Evolutionary conservation across 106 monocot genomes (phyloP).

Genomic region (Xerophyta viscosa): DNA sequence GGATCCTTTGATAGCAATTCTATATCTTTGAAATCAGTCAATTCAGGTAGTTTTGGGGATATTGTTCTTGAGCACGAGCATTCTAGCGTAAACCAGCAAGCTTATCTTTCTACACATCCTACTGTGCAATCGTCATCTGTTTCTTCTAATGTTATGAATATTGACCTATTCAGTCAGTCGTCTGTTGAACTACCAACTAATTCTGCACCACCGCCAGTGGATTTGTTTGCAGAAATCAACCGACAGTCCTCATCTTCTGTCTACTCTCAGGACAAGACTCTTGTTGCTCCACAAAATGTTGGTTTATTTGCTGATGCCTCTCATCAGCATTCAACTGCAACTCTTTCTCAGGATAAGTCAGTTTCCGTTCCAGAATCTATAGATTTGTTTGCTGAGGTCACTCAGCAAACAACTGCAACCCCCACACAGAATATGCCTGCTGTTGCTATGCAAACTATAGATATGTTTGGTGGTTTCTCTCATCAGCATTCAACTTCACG

Average conservation of each 20-base stretch:
- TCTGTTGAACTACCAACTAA: conserved; percentile 19
- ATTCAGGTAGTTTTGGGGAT: conserved; percentile 42
- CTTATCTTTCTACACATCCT: conserved; percentile 2
- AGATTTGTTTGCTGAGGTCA: neutral
- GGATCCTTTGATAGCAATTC: conserved; percentile 41
- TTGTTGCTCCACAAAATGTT: conserved; percentile 3
- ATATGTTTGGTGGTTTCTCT: neutral
- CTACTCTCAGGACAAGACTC: conserved; percentile 12
- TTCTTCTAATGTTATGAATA: conserved; percentile 5
- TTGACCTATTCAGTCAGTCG: conserved; percentile 25
- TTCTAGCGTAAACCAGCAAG: conserved; percentile 10
- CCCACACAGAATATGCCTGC: neutral
- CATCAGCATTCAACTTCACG: neutral
- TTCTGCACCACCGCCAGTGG: conserved; percentile 22
- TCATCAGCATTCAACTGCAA: neutral
- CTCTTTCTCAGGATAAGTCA: neutral
- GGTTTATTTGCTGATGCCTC: neutral
- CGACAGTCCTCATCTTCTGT: too few species aligned
- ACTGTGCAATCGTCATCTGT: conserved; percentile 15
- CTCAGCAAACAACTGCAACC: neutral
- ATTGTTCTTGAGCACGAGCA: conserved; percentile 18
- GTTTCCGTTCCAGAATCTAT: neutral
- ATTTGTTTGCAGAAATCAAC: conserved; percentile 29
- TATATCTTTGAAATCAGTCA: conserved; percentile 29
- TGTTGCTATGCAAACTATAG: neutral